These are phyloP conservation scores for Silene conica DNA, from an alignment of 148 eudicot species.

Conservation along the genomic window DNA sequence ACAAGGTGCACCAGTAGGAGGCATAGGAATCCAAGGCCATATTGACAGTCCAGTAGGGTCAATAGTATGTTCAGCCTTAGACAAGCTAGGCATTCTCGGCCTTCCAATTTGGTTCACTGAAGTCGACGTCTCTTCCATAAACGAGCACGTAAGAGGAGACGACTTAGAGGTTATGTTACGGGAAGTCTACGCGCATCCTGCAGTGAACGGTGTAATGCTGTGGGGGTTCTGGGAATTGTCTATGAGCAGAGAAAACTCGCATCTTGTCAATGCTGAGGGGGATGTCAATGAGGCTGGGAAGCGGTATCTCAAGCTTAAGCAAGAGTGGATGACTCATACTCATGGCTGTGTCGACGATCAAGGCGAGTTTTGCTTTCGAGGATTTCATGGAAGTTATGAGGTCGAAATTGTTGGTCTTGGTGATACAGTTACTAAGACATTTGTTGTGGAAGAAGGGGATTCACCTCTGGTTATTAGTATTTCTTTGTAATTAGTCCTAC, in stretches of 20 bases:
- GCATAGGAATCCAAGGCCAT: constrained; percentile 90
- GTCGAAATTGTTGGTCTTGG: constrained; percentile 40
- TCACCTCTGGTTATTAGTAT: constrained; percentile 47
- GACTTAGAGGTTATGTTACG: constrained; percentile 94
- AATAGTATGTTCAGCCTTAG: constrained; percentile 67
- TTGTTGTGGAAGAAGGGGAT: constrained; percentile 71
- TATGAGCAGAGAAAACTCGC: constrained; percentile 66
- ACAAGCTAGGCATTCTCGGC: constrained; percentile 74
- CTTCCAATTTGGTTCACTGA: constrained; percentile 97
- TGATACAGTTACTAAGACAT: constrained; percentile 46
- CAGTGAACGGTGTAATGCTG: constrained; percentile 74
- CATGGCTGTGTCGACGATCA: constrained; percentile 63
- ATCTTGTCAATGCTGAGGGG: constrained; percentile 87
- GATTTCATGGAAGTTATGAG: constrained; percentile 79
- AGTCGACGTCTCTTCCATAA: constrained; percentile 76
- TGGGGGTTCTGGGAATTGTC: constrained; percentile 99
- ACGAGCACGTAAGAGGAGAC: constrained; percentile 73
- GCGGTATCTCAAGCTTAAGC: constrained; percentile 54
- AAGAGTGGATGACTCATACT: constrained; percentile 62
- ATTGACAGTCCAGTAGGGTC: constrained; percentile 86
- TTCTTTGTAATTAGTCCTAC: constrained; percentile 10
- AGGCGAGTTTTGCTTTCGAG: constrained; percentile 68
- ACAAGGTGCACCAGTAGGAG: constrained; percentile 88
- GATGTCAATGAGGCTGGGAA: constrained; percentile 81
- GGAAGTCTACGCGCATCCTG: constrained; percentile 86